Evolutionary conservation across 306 rosid genomes (phyloP), one percentile per base, ranked within the genome.

Genomic region (Vigna unguiculata): DNA sequence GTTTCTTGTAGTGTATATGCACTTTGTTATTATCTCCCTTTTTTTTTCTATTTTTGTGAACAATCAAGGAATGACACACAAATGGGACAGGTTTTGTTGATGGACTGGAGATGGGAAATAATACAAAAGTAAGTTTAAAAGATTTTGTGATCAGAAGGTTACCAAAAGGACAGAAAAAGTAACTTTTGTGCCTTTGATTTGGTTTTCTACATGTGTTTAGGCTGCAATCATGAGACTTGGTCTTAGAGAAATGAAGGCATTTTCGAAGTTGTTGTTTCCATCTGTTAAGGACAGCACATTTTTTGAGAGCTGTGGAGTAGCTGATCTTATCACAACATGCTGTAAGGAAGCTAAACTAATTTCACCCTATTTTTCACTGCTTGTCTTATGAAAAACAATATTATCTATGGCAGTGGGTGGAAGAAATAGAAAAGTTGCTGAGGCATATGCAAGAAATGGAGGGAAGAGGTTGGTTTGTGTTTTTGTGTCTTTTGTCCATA

Each of bases 181-280:
- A 9, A 1, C 1, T 21, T 16, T 64, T 65, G 66, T 65, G 16
- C 51, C 36, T 62, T 61, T 40, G 79, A 51, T 67, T 67, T 86
- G 69, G 57, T 69, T 76, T 13, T 66, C 63, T 76, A 47, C 24
- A 36, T 60, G 57, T 80, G 78, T 69, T 10, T 81, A 96, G 98
- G 99, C 98, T 81, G 99, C 99, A 60, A 92, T 96, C 76, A 92
- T 96, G 99, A 84, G 99, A 87, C 88, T 92, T 61, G 99, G 99
- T 79, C 89, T 95, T 9, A 88, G 88, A 65, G 99, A 96, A 76
- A 91, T 96, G 98, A 96, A 88, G 90, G 95, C 91, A 24, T 91
- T 96, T 76, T 96, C 98, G 73, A 92, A 96, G 84, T 74, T 91
- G 85, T 79, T 92, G 87, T 92, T 92, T 84, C 87, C 99, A 46